Percentiles rank a stretch among this genome's conserved stretches.
These are phyloP conservation scores for Agaricus blazei DNA, from an alignment of 768 basidiomycete species.

Conservation along the genomic window DNA sequence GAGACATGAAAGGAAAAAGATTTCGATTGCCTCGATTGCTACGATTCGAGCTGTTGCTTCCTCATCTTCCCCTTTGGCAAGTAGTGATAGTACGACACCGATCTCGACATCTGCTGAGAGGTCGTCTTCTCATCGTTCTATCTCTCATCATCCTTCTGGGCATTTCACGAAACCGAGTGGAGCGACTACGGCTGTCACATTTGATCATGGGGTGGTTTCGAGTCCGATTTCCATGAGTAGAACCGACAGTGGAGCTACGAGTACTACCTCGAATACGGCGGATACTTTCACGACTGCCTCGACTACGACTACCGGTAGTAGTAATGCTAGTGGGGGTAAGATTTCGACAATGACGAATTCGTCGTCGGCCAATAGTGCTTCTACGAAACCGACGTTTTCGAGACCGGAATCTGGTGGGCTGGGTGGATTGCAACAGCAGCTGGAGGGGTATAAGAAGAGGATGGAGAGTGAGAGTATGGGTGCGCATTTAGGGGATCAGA, in stretches of 20 bases:
- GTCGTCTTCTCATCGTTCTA: slow-evolving; percentile 22
- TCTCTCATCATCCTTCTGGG: slow-evolving; percentile 34
- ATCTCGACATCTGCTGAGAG: slow-evolving; percentile 40
- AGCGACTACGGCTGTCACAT: slow-evolving; percentile 61
- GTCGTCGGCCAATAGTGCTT: slow-evolving; percentile 40
- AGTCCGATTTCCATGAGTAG: slow-evolving; percentile 27
- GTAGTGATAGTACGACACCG: slow-evolving; percentile 11
- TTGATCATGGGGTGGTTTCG: slow-evolving; percentile 16
- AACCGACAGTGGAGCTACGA: slow-evolving; percentile 33
- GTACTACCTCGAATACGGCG: too few relatives aligned
- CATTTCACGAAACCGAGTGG: slow-evolving; percentile 43
- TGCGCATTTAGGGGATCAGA: slow-evolving; percentile 1
- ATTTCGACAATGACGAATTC: slow-evolving; percentile 19
- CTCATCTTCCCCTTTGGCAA: neutral
- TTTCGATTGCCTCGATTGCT: slow-evolving; percentile 30
- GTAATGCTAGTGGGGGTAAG: neutral
- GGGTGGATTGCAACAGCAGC: slow-evolving; percentile 51
- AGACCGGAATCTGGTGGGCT: slow-evolving; percentile 42
- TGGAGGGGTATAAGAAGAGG: slow-evolving; percentile 28
- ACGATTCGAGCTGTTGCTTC: slow-evolving; percentile 19
- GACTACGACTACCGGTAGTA: neutral
- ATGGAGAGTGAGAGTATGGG: slow-evolving; percentile 17
- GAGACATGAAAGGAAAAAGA: slow-evolving; percentile 23
- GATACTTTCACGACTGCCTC: neutral
- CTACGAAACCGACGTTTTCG: slow-evolving; percentile 47